Evolutionary conservation across 768 basidiomycete species (phyloP), one percentile per base, ranked within the genome.

Genomic region (Lanmaoa pseudosensibilis): DNA sequence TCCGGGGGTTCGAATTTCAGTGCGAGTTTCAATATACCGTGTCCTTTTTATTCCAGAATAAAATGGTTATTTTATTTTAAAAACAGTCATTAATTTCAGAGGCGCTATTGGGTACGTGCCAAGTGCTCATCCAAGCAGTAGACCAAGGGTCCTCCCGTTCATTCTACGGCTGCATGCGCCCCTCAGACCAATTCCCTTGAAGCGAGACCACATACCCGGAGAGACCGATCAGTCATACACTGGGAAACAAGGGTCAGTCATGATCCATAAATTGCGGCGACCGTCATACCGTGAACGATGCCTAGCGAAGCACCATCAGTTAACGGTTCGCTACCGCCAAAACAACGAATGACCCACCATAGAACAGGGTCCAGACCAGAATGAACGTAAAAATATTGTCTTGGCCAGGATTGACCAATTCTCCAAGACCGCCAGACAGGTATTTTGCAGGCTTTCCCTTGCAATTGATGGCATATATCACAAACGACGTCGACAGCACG

Each of bases 331-430:
- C 25, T 13, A 39, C 21, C 5, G 41, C 45, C 40, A 55, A 34
- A 59, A 30, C 47, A 47, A 51, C 40, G 32, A 30, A 13, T 21
- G 33, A 74, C 88, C 56, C 64, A 92, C 91, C 94, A 70, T 91
- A 96, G 70, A 94, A 90, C 53, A 96, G 76, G 36, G 94, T 98
- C 94, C 94, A 98, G 21, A 90, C 87, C 30, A 97, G 82, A 55
- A 98, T 82, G 65, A 95, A 98, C 4, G 92, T 92, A 65, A 93
- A 92, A 18, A 87, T 76, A 61, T 93, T 94, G 72, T 97, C 94
- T 73, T 94, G 90, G 11, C 92, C 92, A 0, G 94, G 88, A 58
- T 88, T 92, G 46, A 87, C 74, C 37, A 96, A 74, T 52, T 89
- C 89, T 71, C 78, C 74, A 57, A 83, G 66, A 2, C 88, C 88